Percentiles rank a stretch among this genome's conserved stretches.
phyloP scores from a whole-genome alignment of 2,329 filamentous ascomycete genomes.

The Trichoderma sp. region DNA sequence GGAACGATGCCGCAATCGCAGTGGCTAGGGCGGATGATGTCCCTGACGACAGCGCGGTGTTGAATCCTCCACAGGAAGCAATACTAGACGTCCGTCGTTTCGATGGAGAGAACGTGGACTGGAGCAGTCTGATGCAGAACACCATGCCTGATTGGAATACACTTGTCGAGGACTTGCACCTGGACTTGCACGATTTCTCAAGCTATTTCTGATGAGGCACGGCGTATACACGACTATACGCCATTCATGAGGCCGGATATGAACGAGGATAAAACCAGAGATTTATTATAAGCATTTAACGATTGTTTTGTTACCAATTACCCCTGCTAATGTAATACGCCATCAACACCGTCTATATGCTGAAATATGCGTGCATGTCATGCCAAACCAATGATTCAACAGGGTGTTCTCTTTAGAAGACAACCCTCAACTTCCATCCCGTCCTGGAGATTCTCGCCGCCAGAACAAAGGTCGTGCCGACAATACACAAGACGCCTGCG shows the following conservation, averaged over 20 bases:
- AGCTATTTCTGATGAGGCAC: slow-evolving; percentile 24
- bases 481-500: slow-evolving; percentile 39
- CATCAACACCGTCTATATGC: slow-evolving; percentile 10
- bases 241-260: not conserved
- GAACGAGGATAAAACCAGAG: not conserved
- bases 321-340: not conserved
- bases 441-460: slow-evolving; percentile 35
- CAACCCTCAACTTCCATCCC: slow-evolving; percentile 34
- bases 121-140: slow-evolving; percentile 24
- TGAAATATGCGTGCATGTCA: not conserved
- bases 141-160: slow-evolving; percentile 29
- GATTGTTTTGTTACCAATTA: not conserved
- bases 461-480: slow-evolving; percentile 36
- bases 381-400: not conserved
- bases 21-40: not conserved
- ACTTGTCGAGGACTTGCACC: slow-evolving; percentile 26
- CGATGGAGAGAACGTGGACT: slow-evolving; percentile 27
- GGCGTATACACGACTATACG: not conserved
- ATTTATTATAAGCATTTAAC: not conserved
- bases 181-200: slow-evolving; percentile 28
- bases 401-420: slow-evolving; percentile 32
- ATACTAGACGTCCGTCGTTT: slow-evolving; percentile 23
- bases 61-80: slow-evolving; percentile 1
- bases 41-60: not conserved
- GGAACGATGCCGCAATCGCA: not conserved